Evolutionary conservation across 2,329 filamentous ascomycete species (phyloP).

Genomic region (Didymella segeticola): DNA sequence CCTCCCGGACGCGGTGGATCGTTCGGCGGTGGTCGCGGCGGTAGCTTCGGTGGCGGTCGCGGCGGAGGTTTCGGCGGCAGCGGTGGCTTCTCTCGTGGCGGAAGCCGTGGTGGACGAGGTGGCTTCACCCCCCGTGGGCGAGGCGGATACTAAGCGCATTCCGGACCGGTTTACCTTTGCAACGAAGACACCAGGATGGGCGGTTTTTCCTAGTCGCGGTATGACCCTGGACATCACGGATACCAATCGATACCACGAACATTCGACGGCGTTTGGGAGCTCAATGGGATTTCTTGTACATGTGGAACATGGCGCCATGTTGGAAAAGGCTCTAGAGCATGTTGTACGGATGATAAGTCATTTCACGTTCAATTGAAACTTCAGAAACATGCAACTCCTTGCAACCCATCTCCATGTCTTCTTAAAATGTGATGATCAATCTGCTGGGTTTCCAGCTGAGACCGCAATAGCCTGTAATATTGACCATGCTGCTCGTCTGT

Average conservation of each 20-base stretch:
- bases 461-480: no score
- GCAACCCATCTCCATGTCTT: not conserved
- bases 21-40: slow-evolving; percentile 50
- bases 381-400: slow-evolving; percentile 9
- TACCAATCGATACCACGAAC: slow-evolving; percentile 44
- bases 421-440: not conserved
- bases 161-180: slow-evolving; percentile 13
- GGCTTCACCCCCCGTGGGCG: slow-evolving; percentile 39
- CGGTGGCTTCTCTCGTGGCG: slow-evolving; percentile 43
- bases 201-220: slow-evolving; percentile 25
- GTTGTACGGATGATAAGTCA: slow-evolving; percentile 19
- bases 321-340: slow-evolving; percentile 21
- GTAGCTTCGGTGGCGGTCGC: slow-evolving; percentile 51
- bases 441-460: no score
- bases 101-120: slow-evolving; percentile 30
- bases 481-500: no score
- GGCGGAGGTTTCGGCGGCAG: slow-evolving; percentile 32
- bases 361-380: slow-evolving; percentile 19
- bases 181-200: slow-evolving; percentile 20
- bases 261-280: slow-evolving; percentile 44
- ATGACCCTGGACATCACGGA: slow-evolving; percentile 30
- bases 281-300: slow-evolving; percentile 33
- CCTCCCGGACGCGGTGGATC: slow-evolving; percentile 48
- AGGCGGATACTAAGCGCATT: slow-evolving; percentile 39
- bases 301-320: slow-evolving; percentile 36